Base-by-base conservation (phyloP, 768 basidiomycete genomes). In the Lactarius sp. region DNA sequence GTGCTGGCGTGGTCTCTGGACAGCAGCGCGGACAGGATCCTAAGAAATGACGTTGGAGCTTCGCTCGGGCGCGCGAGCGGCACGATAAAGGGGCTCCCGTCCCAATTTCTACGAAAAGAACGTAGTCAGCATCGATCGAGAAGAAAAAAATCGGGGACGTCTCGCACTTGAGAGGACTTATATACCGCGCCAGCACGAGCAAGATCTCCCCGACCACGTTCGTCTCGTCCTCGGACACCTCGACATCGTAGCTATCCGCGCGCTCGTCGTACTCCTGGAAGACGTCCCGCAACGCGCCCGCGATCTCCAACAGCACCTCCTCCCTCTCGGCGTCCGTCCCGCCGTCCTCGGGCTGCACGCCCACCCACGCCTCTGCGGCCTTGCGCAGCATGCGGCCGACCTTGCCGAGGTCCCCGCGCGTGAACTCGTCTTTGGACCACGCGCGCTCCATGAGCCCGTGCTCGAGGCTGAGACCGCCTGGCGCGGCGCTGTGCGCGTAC, bases 231-330 rank as follows among this genome's bases (percentile, higher is more conserved):
- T 87, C 85, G 57, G 39, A 52, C 3, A 64, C 62, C 18, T 88
- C 86, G 68, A 88, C 80, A 42, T 90, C 87, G 12, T 85, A 85
- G 60, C 82, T 71, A 16, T 73, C 70, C 12, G 60, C 71, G 2
- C 71, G 77, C 22, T 82, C 80, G 65, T 90, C 88, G 53, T 87
- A 78, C 66, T 90, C 88, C 68, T 88, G 85, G 14, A 90, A 79
- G 5, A 90, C 79, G 66, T 92, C 90, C 70, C 84, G 86, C 64
- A 88, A 69, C 6, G 87, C 80, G 0, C 85, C 84, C 1, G 87
- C 84, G 6, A 83, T 82, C 72, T 92, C 90, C 51, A 85, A 82
- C 61, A 92, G 69, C 51, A 92, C 72, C 71, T 61, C 75, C 70
- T 72, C 69, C n/a, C 61, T 59, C 37, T 70, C 52, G 69, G 71